Evolutionary conservation across 805 yeast species (phyloP).

Genomic region (Wickerhamomyces kurtzmanii): DNA sequence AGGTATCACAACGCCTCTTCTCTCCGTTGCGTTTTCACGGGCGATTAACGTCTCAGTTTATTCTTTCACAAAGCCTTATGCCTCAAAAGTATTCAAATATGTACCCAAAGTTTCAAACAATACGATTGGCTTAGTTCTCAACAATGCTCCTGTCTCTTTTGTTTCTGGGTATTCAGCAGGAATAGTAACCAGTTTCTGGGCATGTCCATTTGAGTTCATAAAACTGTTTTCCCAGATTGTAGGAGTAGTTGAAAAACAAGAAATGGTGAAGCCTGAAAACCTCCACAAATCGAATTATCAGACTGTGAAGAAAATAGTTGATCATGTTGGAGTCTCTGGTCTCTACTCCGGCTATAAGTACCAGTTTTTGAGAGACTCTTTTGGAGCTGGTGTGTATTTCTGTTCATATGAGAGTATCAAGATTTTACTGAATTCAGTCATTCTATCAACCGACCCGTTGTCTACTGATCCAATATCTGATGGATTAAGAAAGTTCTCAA

Average conservation of each 20-base stretch:
- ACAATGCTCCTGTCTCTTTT: constrained; percentile 1
- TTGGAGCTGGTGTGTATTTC: constrained; percentile 1
- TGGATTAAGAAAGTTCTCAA: background rate
- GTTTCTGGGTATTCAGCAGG: constrained; percentile 1
- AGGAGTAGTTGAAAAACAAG: background rate
- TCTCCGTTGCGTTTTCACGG: constrained; percentile 1
- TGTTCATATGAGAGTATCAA: constrained; percentile 1
- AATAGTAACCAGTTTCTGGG: constrained; percentile 1
- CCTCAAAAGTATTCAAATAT: background rate
- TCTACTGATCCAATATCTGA: background rate
- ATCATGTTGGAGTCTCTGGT: background rate
- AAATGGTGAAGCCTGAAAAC: no score
- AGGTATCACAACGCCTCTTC: constrained; percentile 1
- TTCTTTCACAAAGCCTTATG: background rate
- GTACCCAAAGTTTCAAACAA: background rate
- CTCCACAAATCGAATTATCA: background rate
- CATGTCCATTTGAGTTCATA: constrained; percentile 1
- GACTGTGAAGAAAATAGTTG: background rate
- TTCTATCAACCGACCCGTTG: background rate
- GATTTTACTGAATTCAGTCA: background rate
- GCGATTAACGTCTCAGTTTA: constrained; percentile 1
- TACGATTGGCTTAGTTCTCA: background rate
- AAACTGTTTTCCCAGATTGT: constrained; percentile 1
- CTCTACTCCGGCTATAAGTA: constrained; percentile 1
- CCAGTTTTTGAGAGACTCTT: constrained; percentile 1